Base-by-base conservation (phyloP, 176 grass and related monocot species). In the Oryza glumipatula region DNA sequence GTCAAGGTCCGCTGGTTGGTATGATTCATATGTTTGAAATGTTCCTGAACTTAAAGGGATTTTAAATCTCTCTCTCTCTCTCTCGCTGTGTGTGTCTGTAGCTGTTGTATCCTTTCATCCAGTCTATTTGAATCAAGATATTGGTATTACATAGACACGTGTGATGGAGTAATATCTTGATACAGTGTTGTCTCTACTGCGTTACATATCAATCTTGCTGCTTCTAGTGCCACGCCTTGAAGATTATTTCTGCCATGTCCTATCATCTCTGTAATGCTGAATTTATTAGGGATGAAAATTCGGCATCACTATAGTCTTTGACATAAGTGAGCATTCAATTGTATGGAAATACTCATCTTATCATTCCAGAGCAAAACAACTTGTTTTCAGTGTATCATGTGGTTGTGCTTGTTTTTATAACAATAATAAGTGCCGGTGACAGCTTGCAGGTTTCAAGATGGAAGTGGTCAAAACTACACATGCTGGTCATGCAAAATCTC, bases 391-490 rank as follows among this genome's bases (percentile, higher is more conserved):
- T 80, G 17, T 79, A 46, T 46, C 30, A 76, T 68, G 23, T 75
- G 54, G 48, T 87, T 83, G 11, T 48, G 44, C 76, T 71, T 72
- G 22, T 17, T 80, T 86, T 75, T 83, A 76, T 80, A 64, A 32
- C 36, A 58, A 72, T 82, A 90, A 86, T 78, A 83, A 86, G 49
- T 84, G 76, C 71, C 83, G 67, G 65, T 47, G 63, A 89, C 89
- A 99, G 93, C 89, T 99, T 90, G 97, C 97, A 94, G 94, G 97
- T 85, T 96, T 99, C 85, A 94, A 92, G 88, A 94, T 99, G 91
- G 94, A 94, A 89, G 88, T 99, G 38, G 82, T 99, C 81, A 96
- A 96, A 80, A 99, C 97, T 44, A 91, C 86, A 82, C 91, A 88
- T 92, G 97, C 97, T 72, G 94, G 97, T 63, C 97, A 99, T 92